Evolutionary conservation across 139 green algal species (phyloP).

Genomic region (Yamagishiella unicocca): DNA sequence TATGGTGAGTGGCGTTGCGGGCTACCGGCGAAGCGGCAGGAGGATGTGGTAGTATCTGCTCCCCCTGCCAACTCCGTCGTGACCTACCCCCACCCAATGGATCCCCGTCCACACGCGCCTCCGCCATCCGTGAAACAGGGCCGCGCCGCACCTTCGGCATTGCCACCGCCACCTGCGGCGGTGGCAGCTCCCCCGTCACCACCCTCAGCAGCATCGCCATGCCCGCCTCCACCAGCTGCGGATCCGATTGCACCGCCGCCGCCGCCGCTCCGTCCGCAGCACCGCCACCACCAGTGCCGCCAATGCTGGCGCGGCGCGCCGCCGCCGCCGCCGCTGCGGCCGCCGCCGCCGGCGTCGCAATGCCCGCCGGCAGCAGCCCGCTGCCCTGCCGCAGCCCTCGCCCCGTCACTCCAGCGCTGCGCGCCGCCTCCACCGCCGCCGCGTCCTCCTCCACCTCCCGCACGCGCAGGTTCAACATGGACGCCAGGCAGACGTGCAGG

Average conservation of each 20-base stretch:
- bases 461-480: slow-evolving; percentile 83
- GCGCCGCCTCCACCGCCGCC: slow-evolving; percentile 19
- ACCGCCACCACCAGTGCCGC: not conserved
- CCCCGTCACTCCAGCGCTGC: not conserved
- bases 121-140: too few relatives aligned
- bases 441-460: slow-evolving; percentile 53
- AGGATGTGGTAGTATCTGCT: too few relatives aligned
- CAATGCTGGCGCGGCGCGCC: not conserved
- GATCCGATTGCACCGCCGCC: not conserved
- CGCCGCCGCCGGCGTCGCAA: not conserved
- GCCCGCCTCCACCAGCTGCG: slow-evolving; percentile 2
- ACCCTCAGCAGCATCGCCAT: slow-evolving; percentile 31
- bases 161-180: slow-evolving; percentile 33
- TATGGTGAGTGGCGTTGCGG: too few relatives aligned
- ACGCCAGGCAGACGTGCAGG: slow-evolving; percentile 84
- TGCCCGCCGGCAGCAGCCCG: not conserved
- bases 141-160: slow-evolving; percentile 30
- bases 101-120: not conserved
- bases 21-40: too few relatives aligned
- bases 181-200: slow-evolving; percentile 31
- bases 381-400: not conserved
- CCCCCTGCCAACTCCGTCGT: too few relatives aligned
- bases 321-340: not conserved
- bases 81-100: too few relatives aligned
- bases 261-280: not conserved